Conservation (phyloP, 2,329 filamentous ascomycete species). For the Rhytidhysteron rufulum region DNA sequence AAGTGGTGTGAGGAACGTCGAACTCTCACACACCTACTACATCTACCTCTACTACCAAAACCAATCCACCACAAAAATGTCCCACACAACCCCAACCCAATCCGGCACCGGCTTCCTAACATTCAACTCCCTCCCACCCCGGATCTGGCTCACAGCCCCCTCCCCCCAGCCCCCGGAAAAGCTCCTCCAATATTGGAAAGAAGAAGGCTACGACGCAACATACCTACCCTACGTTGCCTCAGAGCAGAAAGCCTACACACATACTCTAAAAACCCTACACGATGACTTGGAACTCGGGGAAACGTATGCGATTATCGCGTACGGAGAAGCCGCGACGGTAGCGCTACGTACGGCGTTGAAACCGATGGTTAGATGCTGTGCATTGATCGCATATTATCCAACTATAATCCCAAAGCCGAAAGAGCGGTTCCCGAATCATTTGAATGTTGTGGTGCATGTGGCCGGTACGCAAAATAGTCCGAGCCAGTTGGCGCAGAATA, state of each 20-base stretch:
- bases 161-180: slow-evolving; percentile 35
- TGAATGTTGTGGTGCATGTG: slow-evolving; percentile 39
- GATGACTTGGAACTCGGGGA: slow-evolving; percentile 38
- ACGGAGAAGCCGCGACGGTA: slow-evolving; percentile 38
- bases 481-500: slow-evolving; percentile 34
- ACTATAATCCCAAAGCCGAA: slow-evolving; percentile 33
- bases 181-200: slow-evolving; percentile 36
- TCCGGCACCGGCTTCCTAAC: slow-evolving; percentile 29
- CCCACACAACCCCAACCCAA: slow-evolving; percentile 21
- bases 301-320: slow-evolving; percentile 35
- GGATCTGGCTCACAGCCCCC: slow-evolving; percentile 38
- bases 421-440: slow-evolving; percentile 34
- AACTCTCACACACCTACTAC: neutral
- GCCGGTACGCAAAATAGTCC: slow-evolving; percentile 31
- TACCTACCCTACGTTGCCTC: slow-evolving; percentile 32
- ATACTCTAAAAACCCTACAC: slow-evolving; percentile 31
- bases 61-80: slow-evolving; percentile 15
- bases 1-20: no score
- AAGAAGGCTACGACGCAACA: slow-evolving; percentile 41
- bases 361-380: slow-evolving; percentile 37
- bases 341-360: slow-evolving; percentile 40
- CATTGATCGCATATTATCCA: slow-evolving; percentile 44
- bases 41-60: neutral
- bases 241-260: slow-evolving; percentile 25
- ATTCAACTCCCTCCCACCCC: slow-evolving; percentile 34